Evolutionary conservation across 768 basidiomycete species (phyloP), one percentile per base, ranked within the genome.

Genomic region (Boletus edulis): DNA sequence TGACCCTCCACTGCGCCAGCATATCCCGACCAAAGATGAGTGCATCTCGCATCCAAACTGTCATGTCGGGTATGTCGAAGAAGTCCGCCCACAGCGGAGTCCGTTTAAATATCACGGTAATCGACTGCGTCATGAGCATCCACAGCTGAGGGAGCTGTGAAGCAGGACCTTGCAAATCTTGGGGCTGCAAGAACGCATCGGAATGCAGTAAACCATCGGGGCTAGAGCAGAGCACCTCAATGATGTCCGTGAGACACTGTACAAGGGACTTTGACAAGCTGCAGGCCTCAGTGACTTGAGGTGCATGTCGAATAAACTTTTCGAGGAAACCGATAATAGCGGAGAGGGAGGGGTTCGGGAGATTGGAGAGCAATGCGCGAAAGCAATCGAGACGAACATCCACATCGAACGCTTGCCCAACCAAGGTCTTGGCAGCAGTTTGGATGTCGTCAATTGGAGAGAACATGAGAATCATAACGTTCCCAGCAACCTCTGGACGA

Each of bases 21-120:
- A 97, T 80, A 63, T 95, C 90, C 60, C 89, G 75, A 10, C 88
- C 94, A 64, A 97, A 94, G 59, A 98, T 94, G 49, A 98, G 78
- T 3, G 95, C 97, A 67, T 98, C 97, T 52, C 95, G 84, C 97
- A 99, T 98, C 97, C 97, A 99, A 32, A 85, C 81, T 14, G 89
- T 80, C 95, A 99, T 97, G 52, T 86, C 85, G 27, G 85, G 81
- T 62, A 83, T 85, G 51, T 89, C 86, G 69, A 91, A 91, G 67
- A 80, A 87, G 9, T 75, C 69, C 0, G 97, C 82, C 97, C 97
- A 99, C 14, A 76, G 65, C 0, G 87, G 87, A 3, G 94, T 94
- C 49, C 82, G 81, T 65, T 82, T 85, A 75, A 97, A 98, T 58
- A 99, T 93, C 49, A 88, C 78, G 0, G 88, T 81, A 46, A 96